These are phyloP conservation scores for Chaetomium globosum DNA, from an alignment of 2,329 filamentous ascomycete genomes.

Conservation along the genomic window DNA sequence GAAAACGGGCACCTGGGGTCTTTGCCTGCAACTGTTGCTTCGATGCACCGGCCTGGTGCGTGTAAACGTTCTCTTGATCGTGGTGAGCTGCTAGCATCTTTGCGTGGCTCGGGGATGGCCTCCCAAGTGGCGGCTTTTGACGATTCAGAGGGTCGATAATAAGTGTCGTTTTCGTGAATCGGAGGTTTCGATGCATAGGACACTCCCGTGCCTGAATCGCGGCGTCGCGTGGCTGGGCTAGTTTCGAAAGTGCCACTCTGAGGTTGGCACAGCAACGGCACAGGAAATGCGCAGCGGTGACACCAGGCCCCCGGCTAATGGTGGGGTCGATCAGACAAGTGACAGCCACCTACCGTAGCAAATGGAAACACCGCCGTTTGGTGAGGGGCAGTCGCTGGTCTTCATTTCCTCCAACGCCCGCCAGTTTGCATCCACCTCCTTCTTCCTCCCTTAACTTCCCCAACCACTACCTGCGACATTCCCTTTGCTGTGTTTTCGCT, in stretches of 20 bases:
- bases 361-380: constrained; percentile 34
- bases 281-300: background rate
- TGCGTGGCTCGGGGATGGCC: constrained; percentile 24
- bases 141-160: background rate
- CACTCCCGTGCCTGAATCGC: constrained; percentile 16
- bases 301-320: constrained; percentile 3
- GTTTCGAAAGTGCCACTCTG: constrained; percentile 21
- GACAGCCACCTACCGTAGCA: constrained; percentile 33
- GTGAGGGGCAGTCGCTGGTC: constrained; percentile 36
- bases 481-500: constrained; percentile 16
- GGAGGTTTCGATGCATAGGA: constrained; percentile 1
- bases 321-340: constrained; percentile 35
- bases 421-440: constrained; percentile 32
- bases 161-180: constrained; percentile 3
- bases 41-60: constrained; percentile 68
- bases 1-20: constrained; percentile 73
- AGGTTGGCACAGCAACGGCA: constrained; percentile 36
- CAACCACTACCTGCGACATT: constrained; percentile 22
- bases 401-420: constrained; percentile 35
- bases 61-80: constrained; percentile 86
- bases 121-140: constrained; percentile 25
- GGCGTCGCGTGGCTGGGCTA: constrained; percentile 24
- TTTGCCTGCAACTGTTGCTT: constrained; percentile 76
- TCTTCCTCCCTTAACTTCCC: constrained; percentile 27
- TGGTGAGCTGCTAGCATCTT: constrained; percentile 74